A percentile compares a stretch with the other conserved stretches of the same genome.
These are phyloP conservation scores for Rubia balearica DNA, from an alignment of 305 asterid species.

Conservation along the genomic window DNA sequence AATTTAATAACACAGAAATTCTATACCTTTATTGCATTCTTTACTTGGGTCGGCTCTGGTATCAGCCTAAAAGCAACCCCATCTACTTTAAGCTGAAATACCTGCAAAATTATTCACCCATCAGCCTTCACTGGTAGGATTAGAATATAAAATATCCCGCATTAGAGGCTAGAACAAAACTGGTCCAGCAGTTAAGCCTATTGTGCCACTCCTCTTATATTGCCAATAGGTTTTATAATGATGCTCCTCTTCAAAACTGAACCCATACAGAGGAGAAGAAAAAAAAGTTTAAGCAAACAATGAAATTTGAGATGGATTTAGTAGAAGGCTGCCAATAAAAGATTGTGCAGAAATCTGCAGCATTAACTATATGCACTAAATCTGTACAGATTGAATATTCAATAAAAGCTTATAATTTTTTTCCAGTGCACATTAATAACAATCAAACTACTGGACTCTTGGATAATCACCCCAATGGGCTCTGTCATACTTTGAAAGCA, in stretches of 20 bases:
- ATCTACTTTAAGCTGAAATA: slow-evolving; percentile 74
- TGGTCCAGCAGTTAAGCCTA: not conserved
- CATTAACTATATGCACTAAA: not conserved
- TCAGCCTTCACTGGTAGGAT: slow-evolving; percentile 3
- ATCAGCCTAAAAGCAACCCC: slow-evolving; percentile 87
- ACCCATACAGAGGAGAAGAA: not conserved
- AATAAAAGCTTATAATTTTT: not conserved
- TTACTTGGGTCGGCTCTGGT: slow-evolving; percentile 84
- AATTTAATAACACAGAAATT: not conserved
- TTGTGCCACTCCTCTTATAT: not conserved
- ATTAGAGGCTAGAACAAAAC: not conserved
- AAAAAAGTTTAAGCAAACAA: not conserved
- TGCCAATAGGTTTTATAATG: not conserved
- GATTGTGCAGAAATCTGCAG: not conserved
- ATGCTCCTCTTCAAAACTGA: not conserved
- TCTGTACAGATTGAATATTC: not conserved
- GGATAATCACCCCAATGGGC: not conserved
- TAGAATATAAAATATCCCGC: not conserved
- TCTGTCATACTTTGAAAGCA: not conserved
- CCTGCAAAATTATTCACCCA: slow-evolving; percentile 37
- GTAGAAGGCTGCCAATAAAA: not conserved
- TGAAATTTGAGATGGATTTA: not conserved
- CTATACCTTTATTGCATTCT: slow-evolving; percentile 68
- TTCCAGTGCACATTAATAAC: not conserved
- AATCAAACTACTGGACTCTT: not conserved